Evolutionary conservation across 805 yeast species (phyloP), one percentile per base, ranked within the genome.

Genomic region (Metschnikowia chrysomelidarum): DNA sequence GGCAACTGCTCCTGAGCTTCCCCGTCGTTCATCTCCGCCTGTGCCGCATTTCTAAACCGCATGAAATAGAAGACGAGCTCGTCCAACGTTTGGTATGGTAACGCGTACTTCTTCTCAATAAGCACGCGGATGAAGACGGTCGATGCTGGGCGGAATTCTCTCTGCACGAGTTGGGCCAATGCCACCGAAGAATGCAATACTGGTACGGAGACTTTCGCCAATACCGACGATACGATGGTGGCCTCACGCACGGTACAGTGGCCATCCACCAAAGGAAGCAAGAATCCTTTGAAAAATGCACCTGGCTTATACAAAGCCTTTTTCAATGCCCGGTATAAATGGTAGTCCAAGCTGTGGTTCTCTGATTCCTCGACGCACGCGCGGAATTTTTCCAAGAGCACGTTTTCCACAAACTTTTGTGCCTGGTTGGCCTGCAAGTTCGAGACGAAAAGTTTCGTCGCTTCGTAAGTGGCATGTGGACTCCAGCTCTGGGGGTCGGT

Each of bases 131-230:
- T 88, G 63, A 93, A 89, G 4, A 89, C 87, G 5, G 95, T 84
- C 12, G 86, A 78, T 4, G 98, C 87, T 22, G 97, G 96, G 5
- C 80, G 72, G 61, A 86, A 91, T 16, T 88, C 95, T 49, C 88
- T 84, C 40, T 65, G 69, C 23, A 88, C 68, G 32, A 93, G 70
- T 60, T 89, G 85, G 46, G 93, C 76, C 47, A 93, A 72, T 9
- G 98, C 98, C 32, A 94, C 98, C 2, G 98, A 84, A 1, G 98
- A 91, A 68, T 93, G 98, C 53, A 88, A 75, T 4, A 85, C 95
- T 9, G 98, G 98, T 19, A 93, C 80, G 4, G 97, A 89, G 12
- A 89, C 82, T 59, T 88, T 89, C 14, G 87, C 70, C 42, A 93
- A 71, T 7, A 93, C 87, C 19, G 97, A 88, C 15, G 95, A 95